Evolutionary conservation across 371 early-diverging fungal species (phyloP), one percentile per base, ranked within the genome.

Genomic region (Dipsacomyces acuminosporus): DNA sequence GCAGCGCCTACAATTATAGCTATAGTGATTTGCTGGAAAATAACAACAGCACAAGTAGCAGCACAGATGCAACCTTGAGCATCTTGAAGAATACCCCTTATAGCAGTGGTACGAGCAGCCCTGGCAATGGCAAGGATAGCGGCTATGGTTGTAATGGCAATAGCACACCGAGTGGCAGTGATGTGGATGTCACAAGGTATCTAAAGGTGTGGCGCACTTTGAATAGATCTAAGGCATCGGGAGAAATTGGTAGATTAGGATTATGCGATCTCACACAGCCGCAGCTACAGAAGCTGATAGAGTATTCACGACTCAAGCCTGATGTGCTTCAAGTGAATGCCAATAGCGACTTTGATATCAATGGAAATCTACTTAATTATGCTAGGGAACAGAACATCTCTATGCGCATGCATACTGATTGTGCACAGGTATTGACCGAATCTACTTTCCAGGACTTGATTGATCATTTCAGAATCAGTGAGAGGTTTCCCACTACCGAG

Each of bases 401-500:
- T 9, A 43, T 67, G 11, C 34, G 69, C 22, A 58, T 63, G 2
- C 71, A 70, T 30, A 49, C 64, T 17, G 71, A 70, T 44, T 44
- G 56, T 23, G 30, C 9, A 3, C 53, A 45, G 17, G 52, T 64
- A 23, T 44, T 70, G 34, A 41, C 53, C n/a, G 64, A 70, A 15
- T 36, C 43, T 3, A 59, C 57, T 36, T 70, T 70, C 48, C 64
- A 63, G 41, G 45, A 19, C 18, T 56, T 70, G 30, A 61, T 56
- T 0, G 34, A 52, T 8, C 65, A 70, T 21, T 70, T 52, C n/a
- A 51, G 41, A 21, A 64, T 70, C 57, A 70, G 64, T 61, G 64
- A 70, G 35, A 19, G 56, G 40, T 70, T 70, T 38, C 71, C 71
- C 1, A 70, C 71, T 8, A 70, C 64, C 14, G 71, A 70, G 34